Conservation (phyloP, 1,284 basidiomycete species). For the Ustilago nuda region DNA sequence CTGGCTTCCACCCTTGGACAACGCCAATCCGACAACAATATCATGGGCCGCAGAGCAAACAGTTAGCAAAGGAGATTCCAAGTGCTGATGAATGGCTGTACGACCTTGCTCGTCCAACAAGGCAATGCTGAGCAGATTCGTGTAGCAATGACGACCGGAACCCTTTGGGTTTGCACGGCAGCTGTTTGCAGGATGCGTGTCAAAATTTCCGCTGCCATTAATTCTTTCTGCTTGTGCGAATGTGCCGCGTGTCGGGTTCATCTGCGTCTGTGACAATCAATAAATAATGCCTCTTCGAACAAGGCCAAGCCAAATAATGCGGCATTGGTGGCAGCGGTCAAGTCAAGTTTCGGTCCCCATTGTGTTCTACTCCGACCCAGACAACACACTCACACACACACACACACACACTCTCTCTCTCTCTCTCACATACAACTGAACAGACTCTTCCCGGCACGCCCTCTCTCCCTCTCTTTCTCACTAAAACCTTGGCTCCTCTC, state of each 20-base stretch:
- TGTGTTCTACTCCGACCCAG: not conserved
- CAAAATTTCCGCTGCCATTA: not conserved
- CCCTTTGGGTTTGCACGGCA: not conserved
- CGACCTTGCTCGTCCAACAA: not conserved
- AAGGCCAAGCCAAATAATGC: not conserved
- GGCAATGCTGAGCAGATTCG: not conserved
- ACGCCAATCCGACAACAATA: not conserved
- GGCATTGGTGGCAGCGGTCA: not conserved
- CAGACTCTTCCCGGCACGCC: not conserved
- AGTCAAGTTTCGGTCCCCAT: constrained; percentile 3
- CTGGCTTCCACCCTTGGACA: not conserved
- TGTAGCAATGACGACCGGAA: not conserved
- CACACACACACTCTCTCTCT: not conserved
- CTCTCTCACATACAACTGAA: not conserved
- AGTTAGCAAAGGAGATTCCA: not conserved
- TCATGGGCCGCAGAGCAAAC: not conserved
- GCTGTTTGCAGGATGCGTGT: constrained; percentile 7
- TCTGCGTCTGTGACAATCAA: constrained; percentile 5
- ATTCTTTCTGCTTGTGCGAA: not conserved
- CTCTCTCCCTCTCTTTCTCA: not conserved
- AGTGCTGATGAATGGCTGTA: not conserved
- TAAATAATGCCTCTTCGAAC: constrained; percentile 5
- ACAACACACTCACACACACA: not conserved
- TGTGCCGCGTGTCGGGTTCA: constrained; percentile 12
- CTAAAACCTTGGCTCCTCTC: not conserved